Conservation (phyloP, 441 rosid genomes). For the Corymbia calophylla region DNA sequence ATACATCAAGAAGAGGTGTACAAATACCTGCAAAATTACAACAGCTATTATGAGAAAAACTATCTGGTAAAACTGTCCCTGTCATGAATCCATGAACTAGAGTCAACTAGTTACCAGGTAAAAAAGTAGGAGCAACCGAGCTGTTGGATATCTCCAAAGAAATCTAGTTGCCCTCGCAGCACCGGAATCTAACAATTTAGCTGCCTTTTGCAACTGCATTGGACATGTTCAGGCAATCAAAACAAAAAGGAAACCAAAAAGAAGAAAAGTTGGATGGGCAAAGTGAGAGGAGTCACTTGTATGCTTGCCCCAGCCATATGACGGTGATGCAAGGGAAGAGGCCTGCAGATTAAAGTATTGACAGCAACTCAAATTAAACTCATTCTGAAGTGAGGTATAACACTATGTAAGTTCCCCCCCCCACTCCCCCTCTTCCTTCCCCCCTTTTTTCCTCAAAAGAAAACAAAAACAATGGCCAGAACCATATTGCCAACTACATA, state of each 20-base stretch:
- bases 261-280: neutral
- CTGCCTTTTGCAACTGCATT: slow-evolving; percentile 85
- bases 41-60: neutral
- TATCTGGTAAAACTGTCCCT: neutral
- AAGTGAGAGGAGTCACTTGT: slow-evolving; percentile 39
- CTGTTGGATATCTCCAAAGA: slow-evolving; percentile 96
- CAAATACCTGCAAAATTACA: slow-evolving; percentile 66
- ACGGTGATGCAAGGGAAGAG: slow-evolving; percentile 90
- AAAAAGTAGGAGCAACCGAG: slow-evolving; percentile 70
- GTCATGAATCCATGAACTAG: neutral
- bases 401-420: too few relatives aligned
- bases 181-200: slow-evolving; percentile 83
- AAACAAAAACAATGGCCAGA: neutral
- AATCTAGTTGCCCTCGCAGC: slow-evolving; percentile 97
- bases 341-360: slow-evolving; percentile 44
- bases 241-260: neutral
- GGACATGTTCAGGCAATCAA: slow-evolving; percentile 8
- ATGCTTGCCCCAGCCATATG: slow-evolving; percentile 79
- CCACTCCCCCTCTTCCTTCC: neutral
- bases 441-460: neutral
- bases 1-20: slow-evolving; percentile 96
- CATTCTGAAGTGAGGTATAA: neutral
- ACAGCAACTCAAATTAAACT: neutral
- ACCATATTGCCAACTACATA: neutral
- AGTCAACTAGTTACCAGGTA: slow-evolving; percentile 55